Evolutionary conservation across 352 stramenopile species (phyloP).

Genomic region (Pythium rhizo-oryzae): DNA sequence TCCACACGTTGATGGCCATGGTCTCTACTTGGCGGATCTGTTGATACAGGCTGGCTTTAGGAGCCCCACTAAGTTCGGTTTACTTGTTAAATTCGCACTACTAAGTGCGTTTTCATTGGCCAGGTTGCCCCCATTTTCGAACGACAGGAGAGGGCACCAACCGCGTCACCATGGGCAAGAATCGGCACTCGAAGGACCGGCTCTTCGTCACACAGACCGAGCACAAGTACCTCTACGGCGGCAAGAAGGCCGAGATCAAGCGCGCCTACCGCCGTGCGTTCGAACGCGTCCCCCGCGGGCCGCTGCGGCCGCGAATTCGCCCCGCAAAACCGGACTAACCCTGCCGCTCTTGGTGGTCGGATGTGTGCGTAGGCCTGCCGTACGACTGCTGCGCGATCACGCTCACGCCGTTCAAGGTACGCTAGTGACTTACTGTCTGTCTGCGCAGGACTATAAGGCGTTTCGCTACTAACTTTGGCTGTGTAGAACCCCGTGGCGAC

Average conservation of each 20-base stretch:
- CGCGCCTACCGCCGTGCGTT: slow-evolving; percentile 75
- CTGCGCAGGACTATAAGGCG: no score
- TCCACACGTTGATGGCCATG: slow-evolving; percentile 30
- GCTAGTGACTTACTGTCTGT: background rate
- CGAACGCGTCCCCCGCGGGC: background rate
- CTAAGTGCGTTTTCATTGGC: slow-evolving; percentile 14
- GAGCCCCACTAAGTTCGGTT: no score
- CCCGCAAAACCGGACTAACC: background rate
- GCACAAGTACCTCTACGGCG: slow-evolving; percentile 93
- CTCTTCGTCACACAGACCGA: slow-evolving; percentile 90
- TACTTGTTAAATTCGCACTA: background rate
- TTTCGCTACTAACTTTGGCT: no score
- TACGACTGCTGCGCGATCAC: slow-evolving; percentile 99
- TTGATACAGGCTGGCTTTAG: no score
- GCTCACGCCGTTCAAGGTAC: slow-evolving; percentile 87
- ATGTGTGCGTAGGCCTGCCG: slow-evolving; percentile 72
- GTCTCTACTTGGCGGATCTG: background rate
- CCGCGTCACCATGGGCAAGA: slow-evolving; percentile 79
- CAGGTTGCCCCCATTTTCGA: background rate
- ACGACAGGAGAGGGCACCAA: background rate
- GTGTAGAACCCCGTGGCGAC: slow-evolving; percentile 94
- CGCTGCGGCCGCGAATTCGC: background rate
- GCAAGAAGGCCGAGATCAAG: slow-evolving; percentile 88
- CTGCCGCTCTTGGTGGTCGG: background rate
- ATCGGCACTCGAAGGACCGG: slow-evolving; percentile 90